Conservation (phyloP, 495 filamentous ascomycete species). For the Peziza echinospora region DNA sequence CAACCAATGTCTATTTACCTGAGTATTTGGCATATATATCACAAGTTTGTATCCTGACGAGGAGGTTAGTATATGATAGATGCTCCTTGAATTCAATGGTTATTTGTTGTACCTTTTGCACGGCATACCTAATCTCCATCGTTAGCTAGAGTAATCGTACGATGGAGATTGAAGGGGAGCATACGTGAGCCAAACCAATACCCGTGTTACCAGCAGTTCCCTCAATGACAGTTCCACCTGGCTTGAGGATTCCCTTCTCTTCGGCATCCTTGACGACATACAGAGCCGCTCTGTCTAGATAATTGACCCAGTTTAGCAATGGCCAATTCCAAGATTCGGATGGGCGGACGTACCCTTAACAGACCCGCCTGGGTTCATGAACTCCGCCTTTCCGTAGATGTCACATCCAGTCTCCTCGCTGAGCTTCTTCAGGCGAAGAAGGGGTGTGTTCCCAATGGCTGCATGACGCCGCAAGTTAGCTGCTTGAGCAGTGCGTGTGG, state of each 20-base stretch:
- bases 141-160: too few species aligned
- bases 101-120: slow-evolving; percentile 40
- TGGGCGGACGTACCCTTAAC: slow-evolving; percentile 52
- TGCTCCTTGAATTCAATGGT: too few species aligned
- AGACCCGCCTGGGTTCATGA: slow-evolving; percentile 91
- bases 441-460: slow-evolving; percentile 94
- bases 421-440: slow-evolving; percentile 71
- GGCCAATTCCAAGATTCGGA: too few species aligned
- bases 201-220: slow-evolving; percentile 96
- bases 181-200: slow-evolving; percentile 90
- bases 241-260: slow-evolving; percentile 52
- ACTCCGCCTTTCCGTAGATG: slow-evolving; percentile 89
- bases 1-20: neutral
- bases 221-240: slow-evolving; percentile 88
- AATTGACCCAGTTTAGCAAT: too few species aligned
- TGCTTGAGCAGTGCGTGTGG: neutral
- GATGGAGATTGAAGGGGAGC: too few species aligned
- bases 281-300: slow-evolving; percentile 62
- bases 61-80: neutral
- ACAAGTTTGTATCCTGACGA: slow-evolving; percentile 55
- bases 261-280: slow-evolving; percentile 91
- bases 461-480: slow-evolving; percentile 9
- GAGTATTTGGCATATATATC: slow-evolving; percentile 97
- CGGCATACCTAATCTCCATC: too few species aligned
- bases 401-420: slow-evolving; percentile 88